These are phyloP conservation scores for Leishmania turanica DNA, from an alignment of 208 protist genomes.

Conservation along the genomic window DNA sequence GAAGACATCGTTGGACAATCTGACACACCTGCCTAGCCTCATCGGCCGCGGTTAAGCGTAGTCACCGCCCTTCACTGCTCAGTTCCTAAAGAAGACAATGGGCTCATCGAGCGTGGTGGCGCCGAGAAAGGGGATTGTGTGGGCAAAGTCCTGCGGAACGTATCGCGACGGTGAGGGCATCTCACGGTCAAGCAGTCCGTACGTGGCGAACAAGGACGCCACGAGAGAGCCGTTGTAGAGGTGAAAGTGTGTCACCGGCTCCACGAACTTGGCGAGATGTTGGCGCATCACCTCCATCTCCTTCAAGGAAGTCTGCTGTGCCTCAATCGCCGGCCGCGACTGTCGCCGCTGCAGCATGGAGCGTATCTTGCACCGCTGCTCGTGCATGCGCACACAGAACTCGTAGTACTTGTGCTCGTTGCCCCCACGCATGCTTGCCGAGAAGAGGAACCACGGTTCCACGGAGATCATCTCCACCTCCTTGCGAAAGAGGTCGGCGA, in stretches of 20 bases:
- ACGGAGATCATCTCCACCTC: constrained; percentile 66
- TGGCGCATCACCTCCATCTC: constrained; percentile 81
- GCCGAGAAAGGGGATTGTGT: constrained; percentile 75
- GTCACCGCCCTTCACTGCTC: constrained; percentile 3
- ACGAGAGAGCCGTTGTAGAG: constrained; percentile 89
- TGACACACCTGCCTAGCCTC: constrained; percentile 1
- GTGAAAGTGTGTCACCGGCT: constrained; percentile 39
- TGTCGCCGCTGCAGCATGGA: constrained; percentile 50
- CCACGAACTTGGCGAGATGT: constrained; percentile 53
- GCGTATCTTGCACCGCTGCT: constrained; percentile 61
- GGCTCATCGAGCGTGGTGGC: constrained; percentile 73
- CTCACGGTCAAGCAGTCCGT: constrained; percentile 71
- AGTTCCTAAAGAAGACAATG: constrained; percentile 84
- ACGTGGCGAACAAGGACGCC: constrained; percentile 77
- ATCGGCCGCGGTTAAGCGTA: neutral
- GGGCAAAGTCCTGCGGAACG: constrained; percentile 86
- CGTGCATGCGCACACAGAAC: constrained; percentile 66
- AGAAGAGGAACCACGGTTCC: constrained; percentile 88
- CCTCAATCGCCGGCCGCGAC: constrained; percentile 54
- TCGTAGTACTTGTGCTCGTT: constrained; percentile 83
- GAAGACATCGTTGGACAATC: neutral
- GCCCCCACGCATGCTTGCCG: constrained; percentile 60
- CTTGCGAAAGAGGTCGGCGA: constrained; percentile 51
- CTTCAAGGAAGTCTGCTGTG: constrained; percentile 54
- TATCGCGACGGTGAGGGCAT: constrained; percentile 76